Evolutionary conservation across 257 asterid species (phyloP).

Genomic region (Capsicum rhomboideum): DNA sequence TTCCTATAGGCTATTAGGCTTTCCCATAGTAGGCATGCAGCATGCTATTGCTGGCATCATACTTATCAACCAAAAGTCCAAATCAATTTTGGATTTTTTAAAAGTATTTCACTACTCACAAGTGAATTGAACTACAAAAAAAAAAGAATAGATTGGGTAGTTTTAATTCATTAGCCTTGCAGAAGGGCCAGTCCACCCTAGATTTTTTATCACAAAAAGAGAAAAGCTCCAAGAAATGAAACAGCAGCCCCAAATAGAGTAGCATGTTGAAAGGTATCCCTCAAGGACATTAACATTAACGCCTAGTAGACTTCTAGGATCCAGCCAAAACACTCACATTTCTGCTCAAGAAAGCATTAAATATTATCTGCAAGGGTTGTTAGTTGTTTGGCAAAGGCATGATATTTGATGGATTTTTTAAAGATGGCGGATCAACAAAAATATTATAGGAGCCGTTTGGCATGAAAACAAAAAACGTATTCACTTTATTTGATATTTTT

Average conservation of each 20-base stretch:
- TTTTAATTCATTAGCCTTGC: constrained; percentile 3
- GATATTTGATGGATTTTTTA: no score
- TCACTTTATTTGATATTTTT: no score
- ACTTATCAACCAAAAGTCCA: neutral
- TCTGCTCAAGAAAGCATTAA: neutral
- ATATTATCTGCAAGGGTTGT: neutral
- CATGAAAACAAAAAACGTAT: no score
- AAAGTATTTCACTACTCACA: neutral
- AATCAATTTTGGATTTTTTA: neutral
- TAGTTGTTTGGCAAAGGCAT: neutral
- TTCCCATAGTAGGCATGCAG: neutral
- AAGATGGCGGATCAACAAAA: neutral
- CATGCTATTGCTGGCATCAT: neutral
- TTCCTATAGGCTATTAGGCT: neutral
- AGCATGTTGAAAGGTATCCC: neutral
- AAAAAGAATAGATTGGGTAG: neutral
- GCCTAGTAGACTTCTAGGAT: neutral
- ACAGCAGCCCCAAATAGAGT: neutral
- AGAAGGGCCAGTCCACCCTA: constrained; percentile 3
- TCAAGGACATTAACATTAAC: neutral
- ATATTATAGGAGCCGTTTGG: no score
- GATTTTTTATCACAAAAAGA: constrained; percentile 8
- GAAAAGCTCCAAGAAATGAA: constrained; percentile 1
- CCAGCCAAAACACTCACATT: neutral
- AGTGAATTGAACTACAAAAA: neutral